Percentiles rank a stretch among this genome's conserved stretches.
Conservation (phyloP, 805 yeast species). For the Vanderwaltozyma verrucispora region DNA sequence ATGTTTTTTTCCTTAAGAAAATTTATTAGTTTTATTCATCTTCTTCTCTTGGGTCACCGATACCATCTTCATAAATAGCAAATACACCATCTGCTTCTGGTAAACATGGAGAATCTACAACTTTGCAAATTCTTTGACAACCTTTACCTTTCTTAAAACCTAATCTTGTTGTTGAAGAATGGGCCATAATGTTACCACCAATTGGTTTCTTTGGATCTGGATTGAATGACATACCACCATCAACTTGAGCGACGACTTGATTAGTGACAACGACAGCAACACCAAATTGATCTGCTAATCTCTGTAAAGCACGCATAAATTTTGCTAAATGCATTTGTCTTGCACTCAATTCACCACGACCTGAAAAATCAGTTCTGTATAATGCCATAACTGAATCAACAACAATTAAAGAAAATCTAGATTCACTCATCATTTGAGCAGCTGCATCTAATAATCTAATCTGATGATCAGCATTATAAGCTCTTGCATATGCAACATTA, state of each 20-base stretch:
- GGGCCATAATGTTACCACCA: slow-evolving; percentile 97
- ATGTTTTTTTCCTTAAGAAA: no score
- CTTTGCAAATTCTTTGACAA: slow-evolving; percentile 86
- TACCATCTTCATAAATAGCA: slow-evolving; percentile 94
- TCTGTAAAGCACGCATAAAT: slow-evolving; percentile 81
- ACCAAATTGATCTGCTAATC: slow-evolving; percentile 95
- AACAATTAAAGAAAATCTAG: slow-evolving; percentile 78
- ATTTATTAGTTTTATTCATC: slow-evolving; percentile 36
- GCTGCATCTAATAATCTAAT: slow-evolving; percentile 77
- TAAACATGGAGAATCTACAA: slow-evolving; percentile 91
- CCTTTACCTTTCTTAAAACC: slow-evolving; percentile 86
- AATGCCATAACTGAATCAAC: slow-evolving; percentile 98
- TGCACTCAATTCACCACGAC: slow-evolving; percentile 92
- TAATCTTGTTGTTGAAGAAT: slow-evolving; percentile 88
- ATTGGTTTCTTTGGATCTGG: slow-evolving; percentile 98
- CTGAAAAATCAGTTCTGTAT: slow-evolving; percentile 88
- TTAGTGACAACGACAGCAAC: slow-evolving; percentile 93
- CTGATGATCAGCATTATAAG: slow-evolving; percentile 96
- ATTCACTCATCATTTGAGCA: slow-evolving; percentile 91
- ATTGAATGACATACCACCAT: slow-evolving; percentile 68
- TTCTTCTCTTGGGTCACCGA: slow-evolving; percentile 88
- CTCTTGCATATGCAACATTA: slow-evolving; percentile 95
- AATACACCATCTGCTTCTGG: slow-evolving; percentile 94
- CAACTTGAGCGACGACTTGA: slow-evolving; percentile 97
- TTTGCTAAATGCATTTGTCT: slow-evolving; percentile 91